Conservation (phyloP, 2,329 filamentous ascomycete species). For the Canariomyces notabilis region DNA sequence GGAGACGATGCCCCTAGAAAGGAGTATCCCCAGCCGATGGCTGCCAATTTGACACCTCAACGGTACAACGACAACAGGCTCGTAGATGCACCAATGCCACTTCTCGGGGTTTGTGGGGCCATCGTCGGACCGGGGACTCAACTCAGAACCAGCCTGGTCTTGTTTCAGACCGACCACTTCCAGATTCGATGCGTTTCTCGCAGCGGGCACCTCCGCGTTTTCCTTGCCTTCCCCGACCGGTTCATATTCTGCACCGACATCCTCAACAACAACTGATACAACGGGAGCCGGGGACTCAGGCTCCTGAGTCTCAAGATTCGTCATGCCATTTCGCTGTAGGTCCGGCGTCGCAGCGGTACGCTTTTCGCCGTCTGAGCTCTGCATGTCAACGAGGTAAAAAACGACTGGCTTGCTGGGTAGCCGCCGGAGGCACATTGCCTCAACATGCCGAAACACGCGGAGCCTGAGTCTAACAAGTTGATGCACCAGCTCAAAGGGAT, state of each 20-base stretch:
- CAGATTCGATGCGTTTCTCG: background rate
- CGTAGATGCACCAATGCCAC: conserved; percentile 4
- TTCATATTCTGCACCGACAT: too few species aligned
- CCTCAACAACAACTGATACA: too few species aligned
- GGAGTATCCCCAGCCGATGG: background rate
- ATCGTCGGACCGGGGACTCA: background rate
- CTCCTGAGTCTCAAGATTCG: too few species aligned
- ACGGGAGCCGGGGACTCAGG: too few species aligned
- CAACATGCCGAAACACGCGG: background rate
- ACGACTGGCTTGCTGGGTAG: background rate
- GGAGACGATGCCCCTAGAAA: background rate
- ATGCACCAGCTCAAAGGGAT: conserved; percentile 1
- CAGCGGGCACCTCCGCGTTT: too few species aligned
- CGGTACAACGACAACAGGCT: background rate
- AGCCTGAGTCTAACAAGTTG: background rate
- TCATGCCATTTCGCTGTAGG: background rate
- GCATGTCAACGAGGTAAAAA: background rate
- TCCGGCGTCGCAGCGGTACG: background rate
- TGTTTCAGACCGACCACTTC: background rate
- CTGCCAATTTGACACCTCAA: background rate
- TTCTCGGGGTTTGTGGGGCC: background rate
- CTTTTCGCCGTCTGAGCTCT: background rate
- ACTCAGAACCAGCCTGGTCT: background rate
- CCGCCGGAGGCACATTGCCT: background rate
- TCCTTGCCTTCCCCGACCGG: too few species aligned